Evolutionary conservation across 176 grass and related monocot species (phyloP).

Genomic region (Carex kokanica): DNA sequence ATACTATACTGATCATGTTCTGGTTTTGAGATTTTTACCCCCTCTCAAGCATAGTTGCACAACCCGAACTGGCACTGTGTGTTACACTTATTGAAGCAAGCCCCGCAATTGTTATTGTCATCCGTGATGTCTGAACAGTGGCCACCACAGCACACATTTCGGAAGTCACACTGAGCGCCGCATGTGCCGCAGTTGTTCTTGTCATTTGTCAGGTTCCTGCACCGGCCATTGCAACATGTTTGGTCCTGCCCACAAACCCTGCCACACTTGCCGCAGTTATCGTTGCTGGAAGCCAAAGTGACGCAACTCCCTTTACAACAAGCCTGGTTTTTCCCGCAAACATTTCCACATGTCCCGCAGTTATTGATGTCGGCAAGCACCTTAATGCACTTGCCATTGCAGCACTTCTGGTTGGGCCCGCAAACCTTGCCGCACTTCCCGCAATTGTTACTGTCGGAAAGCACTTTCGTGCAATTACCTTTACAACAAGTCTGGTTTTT

Average conservation of each 20-base stretch:
- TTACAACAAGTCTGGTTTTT: slow-evolving; percentile 6
- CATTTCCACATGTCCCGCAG: slow-evolving; percentile 1
- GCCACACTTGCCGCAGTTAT: slow-evolving; percentile 20
- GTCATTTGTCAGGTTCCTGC: background rate
- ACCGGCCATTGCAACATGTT: background rate
- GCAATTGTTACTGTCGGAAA: slow-evolving; percentile 13
- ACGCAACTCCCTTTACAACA: slow-evolving; percentile 12
- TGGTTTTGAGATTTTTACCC: background rate
- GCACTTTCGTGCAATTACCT: background rate
- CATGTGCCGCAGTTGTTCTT: background rate
- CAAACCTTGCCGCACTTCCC: slow-evolving; percentile 19
- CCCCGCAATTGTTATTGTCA: slow-evolving; percentile 2
- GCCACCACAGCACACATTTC: background rate
- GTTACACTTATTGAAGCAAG: slow-evolving; percentile 17
- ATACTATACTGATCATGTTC: background rate
- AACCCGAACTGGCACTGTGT: slow-evolving; percentile 4
- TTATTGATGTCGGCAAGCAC: background rate
- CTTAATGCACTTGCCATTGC: slow-evolving; percentile 15
- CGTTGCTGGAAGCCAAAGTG: background rate
- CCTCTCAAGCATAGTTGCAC: slow-evolving; percentile 27
- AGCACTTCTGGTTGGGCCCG: background rate
- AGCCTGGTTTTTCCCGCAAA: background rate
- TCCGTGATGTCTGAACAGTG: background rate
- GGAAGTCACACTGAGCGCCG: background rate
- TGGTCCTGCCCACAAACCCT: background rate